Evolutionary conservation across 352 stramenopile genomes (phyloP), one percentile per base, ranked within the genome.

Genomic region (Bremia lactucae): DNA sequence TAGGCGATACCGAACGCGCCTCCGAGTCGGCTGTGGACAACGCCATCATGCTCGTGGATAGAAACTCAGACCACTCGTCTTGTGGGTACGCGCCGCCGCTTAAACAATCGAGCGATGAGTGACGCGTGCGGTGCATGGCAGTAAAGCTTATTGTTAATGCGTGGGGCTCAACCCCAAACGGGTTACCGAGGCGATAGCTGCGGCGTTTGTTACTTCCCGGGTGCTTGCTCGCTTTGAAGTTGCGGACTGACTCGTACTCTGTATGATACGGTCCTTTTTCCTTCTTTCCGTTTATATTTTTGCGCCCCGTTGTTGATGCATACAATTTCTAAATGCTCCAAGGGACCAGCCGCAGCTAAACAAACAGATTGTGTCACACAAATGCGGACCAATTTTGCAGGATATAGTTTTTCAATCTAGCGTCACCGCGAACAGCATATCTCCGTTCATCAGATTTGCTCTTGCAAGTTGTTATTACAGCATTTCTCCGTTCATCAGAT

Each of bases 11-110:
- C 15, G 19, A 38, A 40, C 20, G 47, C 2, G 36, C 16, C 18
- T 70, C 58, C 9, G 60, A 26, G 24, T 72, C 66, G 5, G 41
- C 26, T 7, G 66, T 79, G 31, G 62, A 62, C 15, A 83, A 50
- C 42, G 68, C 71, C 50, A 58, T 62, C 65, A 83, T 72, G 53
- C 71, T 78, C n/a, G 65, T 68, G 10, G 71, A 79, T 33, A 83
- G 50, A 42, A 81, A 80, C 36, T 73, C 56, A 10, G 68, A 63
- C 71, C 71, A 83, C 38, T 83, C 66, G 16, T 80, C 70, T 6
- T 69, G 62, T 11, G 50, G 56, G 39, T 50, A 52, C n/a, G 36
- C 43, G 25, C 29, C 45, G 39, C 48, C 56, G 34, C 65, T 45
- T 5, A 72, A 35, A 42, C 69, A 72, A 35, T 81, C 69, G 26